Evolutionary conservation across 148 eudicot genomes (phyloP).

Genomic region (Tetragonia tetragonoides): DNA sequence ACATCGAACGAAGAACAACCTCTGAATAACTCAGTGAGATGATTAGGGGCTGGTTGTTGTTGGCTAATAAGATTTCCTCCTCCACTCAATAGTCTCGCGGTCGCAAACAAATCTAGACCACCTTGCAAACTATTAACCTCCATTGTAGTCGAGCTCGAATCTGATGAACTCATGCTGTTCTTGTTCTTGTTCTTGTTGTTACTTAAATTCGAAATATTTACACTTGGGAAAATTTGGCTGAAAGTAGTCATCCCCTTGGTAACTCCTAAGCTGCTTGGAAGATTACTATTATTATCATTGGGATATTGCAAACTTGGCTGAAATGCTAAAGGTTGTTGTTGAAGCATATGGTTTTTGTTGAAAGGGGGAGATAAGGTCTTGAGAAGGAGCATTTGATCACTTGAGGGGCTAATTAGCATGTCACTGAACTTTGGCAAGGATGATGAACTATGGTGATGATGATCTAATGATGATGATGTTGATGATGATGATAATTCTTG

Average conservation of each 20-base stretch:
- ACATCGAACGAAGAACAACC: constrained; percentile 36
- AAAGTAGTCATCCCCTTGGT: constrained; percentile 28
- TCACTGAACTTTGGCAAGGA: constrained; percentile 39
- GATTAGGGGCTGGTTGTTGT: constrained; percentile 15
- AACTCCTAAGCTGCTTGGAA: not conserved
- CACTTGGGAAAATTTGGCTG: constrained; percentile 64
- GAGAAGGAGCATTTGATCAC: constrained; percentile 35
- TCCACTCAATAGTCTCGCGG: constrained; percentile 34
- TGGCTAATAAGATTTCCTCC: constrained; percentile 29
- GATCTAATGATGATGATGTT: constrained; percentile 21
- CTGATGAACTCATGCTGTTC: constrained; percentile 9
- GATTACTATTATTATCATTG: constrained; percentile 10
- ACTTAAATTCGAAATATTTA: constrained; percentile 50
- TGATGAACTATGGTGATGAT: constrained; percentile 9
- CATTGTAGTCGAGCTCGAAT: constrained; percentile 34
- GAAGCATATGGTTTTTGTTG: constrained; percentile 24
- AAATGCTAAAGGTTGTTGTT: constrained; percentile 14
- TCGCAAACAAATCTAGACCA: constrained; percentile 47
- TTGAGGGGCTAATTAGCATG: constrained; percentile 41
- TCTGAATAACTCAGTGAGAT: constrained; percentile 36
- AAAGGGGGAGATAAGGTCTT: constrained; percentile 40
- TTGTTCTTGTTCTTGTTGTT: constrained; percentile 4
- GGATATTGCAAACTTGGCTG: constrained; percentile 19
- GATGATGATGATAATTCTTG: constrained; percentile 28
- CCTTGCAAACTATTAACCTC: constrained; percentile 48